Evolutionary conservation across 208 protist genomes (phyloP).

Genomic region (Wallacemonas sp.): DNA sequence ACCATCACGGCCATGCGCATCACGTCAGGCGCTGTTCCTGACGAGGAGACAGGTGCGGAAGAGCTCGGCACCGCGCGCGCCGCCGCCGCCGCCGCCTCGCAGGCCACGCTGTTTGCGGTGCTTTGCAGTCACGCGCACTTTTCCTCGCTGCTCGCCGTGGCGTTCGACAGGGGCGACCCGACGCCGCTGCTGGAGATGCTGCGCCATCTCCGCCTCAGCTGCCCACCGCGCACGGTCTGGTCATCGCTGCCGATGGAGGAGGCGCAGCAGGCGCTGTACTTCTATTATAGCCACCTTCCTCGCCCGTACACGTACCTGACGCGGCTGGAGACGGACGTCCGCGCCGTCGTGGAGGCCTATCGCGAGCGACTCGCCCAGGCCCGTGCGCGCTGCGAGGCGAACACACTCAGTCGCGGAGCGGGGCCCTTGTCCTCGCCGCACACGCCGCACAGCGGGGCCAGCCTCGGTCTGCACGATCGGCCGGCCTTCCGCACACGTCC

Average conservation of each 20-base stretch:
- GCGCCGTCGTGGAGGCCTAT: not conserved
- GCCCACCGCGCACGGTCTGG: conserved; percentile 15
- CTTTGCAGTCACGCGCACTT: conserved; percentile 37
- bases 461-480: not conserved
- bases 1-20: not conserved
- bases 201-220: conserved; percentile 23
- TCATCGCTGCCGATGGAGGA: not conserved
- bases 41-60: too few species aligned
- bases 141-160: conserved; percentile 41
- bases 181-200: conserved; percentile 48
- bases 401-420: not conserved
- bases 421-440: not conserved
- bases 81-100: not conserved
- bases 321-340: conserved; percentile 4
- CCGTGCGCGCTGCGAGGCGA: not conserved
- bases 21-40: not conserved
- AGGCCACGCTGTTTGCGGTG: not conserved
- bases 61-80: too few species aligned
- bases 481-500: conserved; percentile 6
- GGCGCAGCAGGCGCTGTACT: conserved; percentile 17
- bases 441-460: not conserved
- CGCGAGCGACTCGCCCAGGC: not conserved
- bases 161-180: conserved; percentile 62
- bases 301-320: conserved; percentile 7
- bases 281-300: conserved; percentile 15